Percentiles rank a stretch among this genome's conserved stretches.
These are phyloP conservation scores for Beauveria asiatica DNA, from an alignment of 2,329 filamentous ascomycete species.

Conservation along the genomic window DNA sequence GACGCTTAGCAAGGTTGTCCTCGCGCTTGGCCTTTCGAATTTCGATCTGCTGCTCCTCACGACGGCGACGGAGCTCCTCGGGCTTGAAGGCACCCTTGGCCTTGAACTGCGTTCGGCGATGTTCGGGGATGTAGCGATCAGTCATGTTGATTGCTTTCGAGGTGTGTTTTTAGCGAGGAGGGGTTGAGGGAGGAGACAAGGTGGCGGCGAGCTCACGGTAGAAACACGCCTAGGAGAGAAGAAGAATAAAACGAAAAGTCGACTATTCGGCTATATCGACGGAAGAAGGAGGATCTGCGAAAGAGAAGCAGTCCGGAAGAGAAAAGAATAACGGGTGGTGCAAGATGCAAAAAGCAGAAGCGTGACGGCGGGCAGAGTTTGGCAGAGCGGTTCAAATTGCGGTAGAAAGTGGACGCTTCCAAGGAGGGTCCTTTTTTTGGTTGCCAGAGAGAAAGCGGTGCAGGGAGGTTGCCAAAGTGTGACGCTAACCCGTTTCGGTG, in stretches of 20 bases:
- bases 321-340: constrained; percentile 1
- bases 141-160: constrained; percentile 61
- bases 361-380: constrained; percentile 8
- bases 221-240: neutral
- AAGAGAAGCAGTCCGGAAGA: constrained; percentile 1
- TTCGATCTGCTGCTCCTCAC: constrained; percentile 98
- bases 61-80: constrained; percentile 94
- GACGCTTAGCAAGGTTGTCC: constrained; percentile 96
- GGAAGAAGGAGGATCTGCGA: constrained; percentile 1
- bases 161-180: constrained; percentile 15
- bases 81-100: constrained; percentile 99
- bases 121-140: constrained; percentile 98
- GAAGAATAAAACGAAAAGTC: neutral
- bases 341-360: constrained; percentile 9
- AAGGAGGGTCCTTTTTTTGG: constrained; percentile 9
- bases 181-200: constrained; percentile 13
- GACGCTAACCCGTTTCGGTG: constrained; percentile 1
- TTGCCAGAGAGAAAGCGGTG: constrained; percentile 11
- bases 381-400: constrained; percentile 6
- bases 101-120: constrained; percentile 99
- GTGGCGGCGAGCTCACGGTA: constrained; percentile 1
- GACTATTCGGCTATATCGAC: neutral
- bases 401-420: constrained; percentile 6
- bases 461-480: neutral
- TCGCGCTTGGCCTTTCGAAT: constrained; percentile 98